A percentile compares a stretch with the other conserved stretches of the same genome.
These are phyloP conservation scores for Trichoderma erinaceum DNA, from an alignment of 495 filamentous ascomycete species.

Conservation along the genomic window DNA sequence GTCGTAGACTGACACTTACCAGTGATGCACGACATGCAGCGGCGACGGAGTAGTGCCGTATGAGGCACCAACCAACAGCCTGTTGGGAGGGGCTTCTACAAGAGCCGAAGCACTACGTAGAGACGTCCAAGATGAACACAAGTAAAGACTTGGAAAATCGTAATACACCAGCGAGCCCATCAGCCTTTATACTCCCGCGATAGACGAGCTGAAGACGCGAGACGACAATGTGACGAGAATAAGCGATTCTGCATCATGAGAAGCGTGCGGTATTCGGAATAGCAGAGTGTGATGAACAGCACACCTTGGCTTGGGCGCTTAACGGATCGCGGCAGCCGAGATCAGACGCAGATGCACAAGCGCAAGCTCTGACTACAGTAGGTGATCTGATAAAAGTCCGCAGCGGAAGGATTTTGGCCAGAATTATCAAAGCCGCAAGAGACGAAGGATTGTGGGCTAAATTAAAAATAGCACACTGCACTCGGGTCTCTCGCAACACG, in stretches of 20 bases:
- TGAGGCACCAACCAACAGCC: neutral
- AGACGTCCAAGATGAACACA: too few species aligned
- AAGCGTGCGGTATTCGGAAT: neutral
- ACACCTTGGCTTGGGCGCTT: conserved; percentile 8
- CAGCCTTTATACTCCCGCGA: neutral
- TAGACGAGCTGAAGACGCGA: neutral
- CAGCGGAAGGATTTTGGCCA: neutral
- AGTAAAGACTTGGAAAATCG: neutral
- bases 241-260: conserved; percentile 1
- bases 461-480: neutral
- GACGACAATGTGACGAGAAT: conserved; percentile 5
- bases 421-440: neutral
- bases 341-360: conserved; percentile 6
- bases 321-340: conserved; percentile 9
- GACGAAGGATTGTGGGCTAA: neutral
- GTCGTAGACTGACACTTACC: neutral
- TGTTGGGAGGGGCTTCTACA: neutral
- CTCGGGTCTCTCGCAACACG: neutral
- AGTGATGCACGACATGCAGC: neutral
- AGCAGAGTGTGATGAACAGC: neutral
- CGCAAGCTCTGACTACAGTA: neutral
- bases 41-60: neutral
- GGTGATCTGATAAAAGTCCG: neutral
- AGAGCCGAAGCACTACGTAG: neutral
- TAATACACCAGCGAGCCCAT: neutral